These are phyloP conservation scores for Ashbya aceris DNA, from an alignment of 1,139 yeast species.

Conservation along the genomic window DNA sequence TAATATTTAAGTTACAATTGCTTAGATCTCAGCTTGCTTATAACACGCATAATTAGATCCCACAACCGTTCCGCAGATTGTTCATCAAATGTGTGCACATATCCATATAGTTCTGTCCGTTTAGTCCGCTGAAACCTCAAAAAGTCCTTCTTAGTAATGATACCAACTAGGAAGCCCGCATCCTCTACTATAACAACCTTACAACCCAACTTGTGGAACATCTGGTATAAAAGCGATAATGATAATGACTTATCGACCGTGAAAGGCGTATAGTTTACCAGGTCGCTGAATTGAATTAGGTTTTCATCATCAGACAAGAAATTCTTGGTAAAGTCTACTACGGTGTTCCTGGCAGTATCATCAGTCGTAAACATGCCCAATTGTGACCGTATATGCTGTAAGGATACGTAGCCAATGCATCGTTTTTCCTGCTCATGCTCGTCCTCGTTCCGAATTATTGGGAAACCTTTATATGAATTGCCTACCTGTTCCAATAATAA, in stretches of 20 bases:
- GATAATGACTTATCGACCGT: constrained; percentile 47
- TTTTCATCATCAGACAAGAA: constrained; percentile 8
- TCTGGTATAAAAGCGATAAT: constrained; percentile 53
- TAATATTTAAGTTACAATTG: constrained; percentile 3
- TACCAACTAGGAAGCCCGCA: constrained; percentile 45
- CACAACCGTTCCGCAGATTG: constrained; percentile 19
- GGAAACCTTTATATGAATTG: constrained; percentile 45
- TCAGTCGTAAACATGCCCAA: constrained; percentile 14
- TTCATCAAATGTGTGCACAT: constrained; percentile 20
- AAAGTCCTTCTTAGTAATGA: constrained; percentile 63
- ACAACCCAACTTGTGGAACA: constrained; percentile 78
- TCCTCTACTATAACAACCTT: constrained; percentile 58
- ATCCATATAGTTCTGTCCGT: constrained; percentile 22
- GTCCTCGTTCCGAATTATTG: constrained; percentile 35
- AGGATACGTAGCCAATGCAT: constrained; percentile 25
- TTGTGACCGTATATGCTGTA: constrained; percentile 11
- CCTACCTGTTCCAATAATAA: constrained; percentile 21
- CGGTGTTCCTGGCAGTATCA: constrained; percentile 9
- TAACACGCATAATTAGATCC: constrained; percentile 11
- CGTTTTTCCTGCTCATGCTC: constrained; percentile 16
- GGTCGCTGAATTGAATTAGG: constrained; percentile 34
- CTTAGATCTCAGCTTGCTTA: constrained; percentile 9
- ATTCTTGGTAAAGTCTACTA: constrained; percentile 1
- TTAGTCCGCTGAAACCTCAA: constrained; percentile 37
- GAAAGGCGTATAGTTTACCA: constrained; percentile 55